These are phyloP conservation scores for Millerozyma miso DNA, from an alignment of 805 yeast species.

Conservation along the genomic window DNA sequence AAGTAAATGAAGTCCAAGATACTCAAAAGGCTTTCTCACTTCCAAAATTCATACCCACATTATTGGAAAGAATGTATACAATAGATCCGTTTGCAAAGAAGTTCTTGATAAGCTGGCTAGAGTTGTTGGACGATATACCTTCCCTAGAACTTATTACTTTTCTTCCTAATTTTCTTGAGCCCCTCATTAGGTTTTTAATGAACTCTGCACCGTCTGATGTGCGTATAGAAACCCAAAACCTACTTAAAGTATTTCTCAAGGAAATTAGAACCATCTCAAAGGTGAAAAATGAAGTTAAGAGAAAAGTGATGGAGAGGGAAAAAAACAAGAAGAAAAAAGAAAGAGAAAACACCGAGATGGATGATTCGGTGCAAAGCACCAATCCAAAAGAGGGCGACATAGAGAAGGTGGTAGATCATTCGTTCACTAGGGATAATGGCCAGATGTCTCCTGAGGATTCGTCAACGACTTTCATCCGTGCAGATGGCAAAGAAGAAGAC, in stretches of 20 bases:
- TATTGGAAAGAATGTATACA: conserved; percentile 86
- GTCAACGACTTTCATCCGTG: conserved; percentile 18
- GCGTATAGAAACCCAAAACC: conserved; percentile 75
- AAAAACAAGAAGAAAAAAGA: conserved; percentile 10
- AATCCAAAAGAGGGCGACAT: conserved; percentile 1
- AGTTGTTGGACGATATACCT: conserved; percentile 88
- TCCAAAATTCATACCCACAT: conserved; percentile 83
- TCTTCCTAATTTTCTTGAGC: conserved; percentile 85
- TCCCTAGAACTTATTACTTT: conserved; percentile 83
- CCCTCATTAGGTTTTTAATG: conserved; percentile 65
- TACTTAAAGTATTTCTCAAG: conserved; percentile 67
- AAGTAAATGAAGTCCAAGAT: conserved; percentile 56
- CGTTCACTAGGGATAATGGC: conserved; percentile 5
- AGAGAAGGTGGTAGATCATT: conserved; percentile 7
- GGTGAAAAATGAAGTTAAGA: conserved; percentile 51
- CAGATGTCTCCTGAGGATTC: conserved; percentile 12
- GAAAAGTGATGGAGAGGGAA: conserved; percentile 15
- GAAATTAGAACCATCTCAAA: conserved; percentile 78
- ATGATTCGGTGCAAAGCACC: conserved; percentile 1
- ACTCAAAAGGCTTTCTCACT: conserved; percentile 72
- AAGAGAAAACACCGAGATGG: conserved; percentile 1
- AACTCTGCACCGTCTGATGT: conserved; percentile 86
- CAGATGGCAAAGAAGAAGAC: conserved; percentile 15
- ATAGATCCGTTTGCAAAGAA: conserved; percentile 90
- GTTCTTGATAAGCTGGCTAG: conserved; percentile 90